Evolutionary conservation across 73 alveolate genomes (phyloP).

Genomic region (Breviolum minutum): DNA sequence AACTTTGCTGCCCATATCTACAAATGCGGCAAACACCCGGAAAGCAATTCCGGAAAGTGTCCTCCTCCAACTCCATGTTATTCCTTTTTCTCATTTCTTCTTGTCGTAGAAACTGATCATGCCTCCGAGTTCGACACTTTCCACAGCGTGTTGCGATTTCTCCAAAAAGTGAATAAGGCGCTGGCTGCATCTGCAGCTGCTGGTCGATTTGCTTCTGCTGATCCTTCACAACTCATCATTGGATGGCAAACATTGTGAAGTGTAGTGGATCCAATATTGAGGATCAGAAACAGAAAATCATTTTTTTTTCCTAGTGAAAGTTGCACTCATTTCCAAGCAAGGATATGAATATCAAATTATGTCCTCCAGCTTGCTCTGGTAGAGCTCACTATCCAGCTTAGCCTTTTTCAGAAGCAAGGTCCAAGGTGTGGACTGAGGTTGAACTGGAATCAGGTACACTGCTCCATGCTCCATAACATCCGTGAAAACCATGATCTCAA

Average conservation of each 20-base stretch:
- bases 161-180: not conserved
- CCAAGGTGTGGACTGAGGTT: too few species aligned
- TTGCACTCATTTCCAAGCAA: not conserved
- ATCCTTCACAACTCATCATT: constrained; percentile 1
- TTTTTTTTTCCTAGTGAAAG: not conserved
- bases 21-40: not conserved
- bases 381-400: constrained; percentile 91
- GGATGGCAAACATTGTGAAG: too few species aligned
- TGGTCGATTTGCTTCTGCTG: constrained; percentile 94
- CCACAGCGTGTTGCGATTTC: not conserved
- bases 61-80: constrained; percentile 85
- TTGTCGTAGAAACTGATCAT: constrained; percentile 85
- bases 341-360: not conserved
- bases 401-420: not conserved
- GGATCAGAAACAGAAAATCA: not conserved
- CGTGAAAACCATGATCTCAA: too few species aligned
- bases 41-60: not conserved
- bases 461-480: too few species aligned
- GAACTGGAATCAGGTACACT: too few species aligned
- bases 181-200: constrained; percentile 91
- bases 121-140: not conserved
- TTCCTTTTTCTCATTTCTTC: constrained; percentile 85
- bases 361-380: constrained; percentile 90
- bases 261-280: not conserved
- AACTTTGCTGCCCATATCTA: not conserved